Evolutionary conservation across 73 alveolate species (phyloP).

Genomic region (Symbiodinium natans): DNA sequence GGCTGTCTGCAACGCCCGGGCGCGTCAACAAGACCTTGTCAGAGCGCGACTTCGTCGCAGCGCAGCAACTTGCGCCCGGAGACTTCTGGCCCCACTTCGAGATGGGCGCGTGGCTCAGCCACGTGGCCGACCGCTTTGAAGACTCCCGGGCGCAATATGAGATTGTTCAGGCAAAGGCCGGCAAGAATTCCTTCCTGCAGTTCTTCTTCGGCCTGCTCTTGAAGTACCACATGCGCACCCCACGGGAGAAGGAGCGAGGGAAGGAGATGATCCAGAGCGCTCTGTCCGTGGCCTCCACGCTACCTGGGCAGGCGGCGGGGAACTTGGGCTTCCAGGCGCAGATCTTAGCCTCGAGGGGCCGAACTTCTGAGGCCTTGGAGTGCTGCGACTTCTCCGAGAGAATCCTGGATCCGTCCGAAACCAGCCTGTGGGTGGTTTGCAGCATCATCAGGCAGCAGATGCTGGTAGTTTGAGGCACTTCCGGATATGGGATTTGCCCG

Average conservation of each 20-base stretch:
- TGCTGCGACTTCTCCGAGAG: not conserved
- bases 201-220: not conserved
- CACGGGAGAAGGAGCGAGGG: not conserved
- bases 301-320: not conserved
- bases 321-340: not conserved
- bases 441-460: not conserved
- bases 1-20: not conserved
- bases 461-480: not conserved
- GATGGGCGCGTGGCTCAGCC: not conserved
- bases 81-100: constrained; percentile 9
- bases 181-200: not conserved
- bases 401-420: not conserved
- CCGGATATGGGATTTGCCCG: not conserved
- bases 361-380: not conserved
- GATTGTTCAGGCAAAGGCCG: not conserved
- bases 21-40: not conserved
- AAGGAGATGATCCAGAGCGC: not conserved
- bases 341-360: not conserved
- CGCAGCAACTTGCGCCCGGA: not conserved
- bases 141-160: not conserved
- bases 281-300: not conserved
- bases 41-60: not conserved
- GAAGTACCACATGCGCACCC: not conserved
- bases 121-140: not conserved
- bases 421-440: not conserved